These are phyloP conservation scores for Pleurotus sapidus DNA, from an alignment of 768 basidiomycete genomes.

Conservation along the genomic window DNA sequence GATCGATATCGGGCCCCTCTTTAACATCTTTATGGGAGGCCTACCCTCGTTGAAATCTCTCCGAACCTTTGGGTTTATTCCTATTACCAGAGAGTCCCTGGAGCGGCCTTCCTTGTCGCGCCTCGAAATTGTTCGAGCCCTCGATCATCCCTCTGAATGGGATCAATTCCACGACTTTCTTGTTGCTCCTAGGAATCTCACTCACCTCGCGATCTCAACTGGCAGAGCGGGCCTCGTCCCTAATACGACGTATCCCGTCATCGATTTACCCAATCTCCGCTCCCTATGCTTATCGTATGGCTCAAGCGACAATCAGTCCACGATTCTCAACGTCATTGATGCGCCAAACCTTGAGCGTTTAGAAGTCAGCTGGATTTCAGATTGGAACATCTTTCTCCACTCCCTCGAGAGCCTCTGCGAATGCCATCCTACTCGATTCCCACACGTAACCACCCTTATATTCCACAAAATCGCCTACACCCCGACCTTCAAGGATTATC, in stretches of 20 bases:
- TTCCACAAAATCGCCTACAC: not conserved
- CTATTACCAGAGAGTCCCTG: not conserved
- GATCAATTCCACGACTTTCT: conserved; percentile 4
- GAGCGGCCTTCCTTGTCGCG: not conserved
- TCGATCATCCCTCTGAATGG: conserved; percentile 3
- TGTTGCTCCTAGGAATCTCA: not conserved
- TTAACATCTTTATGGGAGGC: not conserved
- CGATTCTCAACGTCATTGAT: not conserved
- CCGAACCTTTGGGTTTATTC: conserved; percentile 7
- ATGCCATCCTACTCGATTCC: not conserved
- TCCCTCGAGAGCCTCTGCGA: not conserved
- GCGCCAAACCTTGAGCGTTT: conserved; percentile 1
- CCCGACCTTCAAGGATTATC: conserved; percentile 3
- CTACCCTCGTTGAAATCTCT: conserved; percentile 2
- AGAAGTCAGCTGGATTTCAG: conserved; percentile 6
- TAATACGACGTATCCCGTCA: not conserved
- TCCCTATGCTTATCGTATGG: not conserved
- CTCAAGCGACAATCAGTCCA: not conserved
- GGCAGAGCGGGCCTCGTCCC: conserved; percentile 1
- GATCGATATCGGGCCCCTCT: not conserved
- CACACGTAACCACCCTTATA: not conserved
- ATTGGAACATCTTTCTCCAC: not conserved
- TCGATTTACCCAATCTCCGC: not conserved
- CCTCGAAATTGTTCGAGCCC: not conserved
- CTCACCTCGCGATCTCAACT: not conserved